These are phyloP conservation scores for Lyophyllum semitale DNA, from an alignment of 768 basidiomycete genomes.

Conservation along the genomic window DNA sequence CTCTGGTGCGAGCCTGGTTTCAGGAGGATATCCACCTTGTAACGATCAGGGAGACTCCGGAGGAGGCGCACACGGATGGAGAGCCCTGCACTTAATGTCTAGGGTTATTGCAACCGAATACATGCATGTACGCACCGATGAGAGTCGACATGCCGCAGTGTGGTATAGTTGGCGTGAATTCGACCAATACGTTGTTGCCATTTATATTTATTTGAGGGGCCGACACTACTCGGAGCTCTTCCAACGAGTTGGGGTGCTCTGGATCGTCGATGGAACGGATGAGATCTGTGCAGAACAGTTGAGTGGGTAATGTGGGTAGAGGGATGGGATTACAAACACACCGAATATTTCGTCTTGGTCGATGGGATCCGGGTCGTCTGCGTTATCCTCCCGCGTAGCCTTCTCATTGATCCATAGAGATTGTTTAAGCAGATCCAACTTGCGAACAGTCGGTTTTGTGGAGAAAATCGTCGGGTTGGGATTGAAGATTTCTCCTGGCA, in stretches of 20 bases:
- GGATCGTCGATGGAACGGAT: constrained; percentile 93
- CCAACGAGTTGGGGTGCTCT: constrained; percentile 91
- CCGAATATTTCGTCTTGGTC: constrained; percentile 95
- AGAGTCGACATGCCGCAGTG: constrained; percentile 98
- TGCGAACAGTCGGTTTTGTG: constrained; percentile 46
- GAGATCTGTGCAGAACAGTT: constrained; percentile 56
- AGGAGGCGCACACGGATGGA: constrained; percentile 92
- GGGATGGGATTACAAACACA: constrained; percentile 27
- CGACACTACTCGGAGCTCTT: constrained; percentile 94
- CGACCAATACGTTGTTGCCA: constrained; percentile 75
- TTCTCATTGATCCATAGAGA: constrained; percentile 66
- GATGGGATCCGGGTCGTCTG: constrained; percentile 67
- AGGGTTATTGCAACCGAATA: constrained; percentile 4
- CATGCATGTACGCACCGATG: constrained; percentile 63
- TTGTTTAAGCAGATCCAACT: constrained; percentile 40
- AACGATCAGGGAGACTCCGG: constrained; percentile 86
- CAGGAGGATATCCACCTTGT: constrained; percentile 91
- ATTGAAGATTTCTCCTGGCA: constrained; percentile 74
- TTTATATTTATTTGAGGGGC: constrained; percentile 71
- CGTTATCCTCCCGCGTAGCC: constrained; percentile 45
- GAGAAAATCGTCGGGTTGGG: constrained; percentile 87
- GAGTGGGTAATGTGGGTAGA: not conserved
- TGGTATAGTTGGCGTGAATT: constrained; percentile 97
- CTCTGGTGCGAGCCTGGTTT: constrained; percentile 97
- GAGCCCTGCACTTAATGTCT: constrained; percentile 56